phyloP scores from a whole-genome alignment of 805 yeast genomes.

The Schizosaccharomyces osmophilus region DNA sequence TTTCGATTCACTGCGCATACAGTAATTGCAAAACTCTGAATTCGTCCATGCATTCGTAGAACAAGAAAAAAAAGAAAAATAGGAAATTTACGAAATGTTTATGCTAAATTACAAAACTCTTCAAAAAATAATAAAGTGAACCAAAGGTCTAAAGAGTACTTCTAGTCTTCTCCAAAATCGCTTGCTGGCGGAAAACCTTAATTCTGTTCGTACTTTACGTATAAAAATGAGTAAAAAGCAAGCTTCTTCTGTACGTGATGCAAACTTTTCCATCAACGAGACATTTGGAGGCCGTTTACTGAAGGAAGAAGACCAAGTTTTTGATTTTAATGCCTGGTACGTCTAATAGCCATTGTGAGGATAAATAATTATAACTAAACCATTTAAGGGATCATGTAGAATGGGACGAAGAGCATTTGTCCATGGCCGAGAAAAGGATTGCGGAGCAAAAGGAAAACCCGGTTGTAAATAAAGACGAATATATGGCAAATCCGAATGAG shows the following conservation, averaged over 20 bases:
- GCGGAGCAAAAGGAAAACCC: slow-evolving; percentile 55
- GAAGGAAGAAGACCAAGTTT: slow-evolving; percentile 46
- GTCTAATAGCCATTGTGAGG: background rate
- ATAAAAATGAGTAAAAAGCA: background rate
- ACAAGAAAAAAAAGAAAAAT: no score
- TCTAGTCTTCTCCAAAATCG: no score
- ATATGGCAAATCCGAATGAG: slow-evolving; percentile 66
- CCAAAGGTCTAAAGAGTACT: no score
- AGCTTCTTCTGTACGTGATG: background rate
- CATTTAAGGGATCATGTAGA: slow-evolving; percentile 60
- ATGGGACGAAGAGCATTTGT: slow-evolving; percentile 78
- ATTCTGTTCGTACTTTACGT: background rate
- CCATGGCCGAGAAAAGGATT: slow-evolving; percentile 51
- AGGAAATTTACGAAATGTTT: no score
- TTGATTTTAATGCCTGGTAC: slow-evolving; percentile 73
- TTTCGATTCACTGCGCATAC: no score
- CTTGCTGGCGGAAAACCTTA: no score
- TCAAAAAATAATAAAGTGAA: no score
- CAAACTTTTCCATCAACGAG: background rate
- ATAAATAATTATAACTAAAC: slow-evolving; percentile 5
- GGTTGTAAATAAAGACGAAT: slow-evolving; percentile 46
- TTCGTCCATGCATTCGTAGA: no score
- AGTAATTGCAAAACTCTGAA: no score
- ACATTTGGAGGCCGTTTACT: slow-evolving; percentile 63
- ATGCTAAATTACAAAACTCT: no score